Evolutionary conservation across 371 early-diverging fungal species (phyloP).

Genomic region (Zychaea mexicana): DNA sequence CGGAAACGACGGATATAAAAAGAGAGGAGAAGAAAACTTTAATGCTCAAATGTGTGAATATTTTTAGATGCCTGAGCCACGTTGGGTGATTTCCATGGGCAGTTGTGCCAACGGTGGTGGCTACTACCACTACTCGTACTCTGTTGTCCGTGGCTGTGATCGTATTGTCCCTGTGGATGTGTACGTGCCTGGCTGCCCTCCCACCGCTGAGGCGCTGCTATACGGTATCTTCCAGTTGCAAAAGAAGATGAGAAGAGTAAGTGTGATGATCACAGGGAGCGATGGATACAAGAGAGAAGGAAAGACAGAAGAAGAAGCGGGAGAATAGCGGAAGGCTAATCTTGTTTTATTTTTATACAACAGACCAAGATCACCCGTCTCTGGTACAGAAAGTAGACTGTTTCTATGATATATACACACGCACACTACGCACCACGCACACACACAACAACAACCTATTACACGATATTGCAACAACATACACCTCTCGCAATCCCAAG

Average conservation of each 20-base stretch:
- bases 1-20: not conserved
- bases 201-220: conserved; percentile 94
- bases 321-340: conserved; percentile 30
- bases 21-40: not conserved
- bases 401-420: not conserved
- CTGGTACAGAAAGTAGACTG: conserved; percentile 58
- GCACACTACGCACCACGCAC: not conserved
- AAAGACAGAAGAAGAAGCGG: conserved; percentile 94
- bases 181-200: conserved; percentile 98
- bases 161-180: conserved; percentile 96
- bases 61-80: conserved; percentile 91
- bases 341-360: not conserved
- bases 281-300: too few species aligned
- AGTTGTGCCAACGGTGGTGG: conserved; percentile 98
- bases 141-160: conserved; percentile 95
- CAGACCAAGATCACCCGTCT: conserved; percentile 58
- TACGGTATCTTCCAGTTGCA: conserved; percentile 97
- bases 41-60: not conserved
- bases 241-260: conserved; percentile 91
- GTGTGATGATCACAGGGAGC: too few species aligned
- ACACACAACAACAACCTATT: not conserved
- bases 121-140: conserved; percentile 98
- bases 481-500: not conserved
- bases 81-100: conserved; percentile 99
- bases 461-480: too few species aligned